phyloP scores from a whole-genome alignment of 805 yeast species.

The Vanderwaltozyma yarrowii region DNA sequence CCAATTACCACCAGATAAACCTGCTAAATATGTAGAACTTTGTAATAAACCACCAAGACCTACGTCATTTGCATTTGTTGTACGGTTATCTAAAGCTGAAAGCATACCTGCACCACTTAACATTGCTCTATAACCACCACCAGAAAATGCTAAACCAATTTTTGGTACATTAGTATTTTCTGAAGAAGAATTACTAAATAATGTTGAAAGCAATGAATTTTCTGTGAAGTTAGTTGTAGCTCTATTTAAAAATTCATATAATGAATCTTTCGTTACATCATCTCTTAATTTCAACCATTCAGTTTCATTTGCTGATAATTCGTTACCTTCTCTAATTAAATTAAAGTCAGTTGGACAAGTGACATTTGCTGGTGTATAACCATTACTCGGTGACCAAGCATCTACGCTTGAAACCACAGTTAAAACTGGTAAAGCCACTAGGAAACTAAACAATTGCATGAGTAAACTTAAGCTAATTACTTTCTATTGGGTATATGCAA shows the following conservation, averaged over 20 bases:
- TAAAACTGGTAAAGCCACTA: neutral
- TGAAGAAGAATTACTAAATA: slow-evolving; percentile 2
- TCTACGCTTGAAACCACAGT: neutral
- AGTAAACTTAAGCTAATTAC: too few species aligned
- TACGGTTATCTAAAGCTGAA: slow-evolving; percentile 69
- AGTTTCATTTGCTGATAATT: slow-evolving; percentile 36
- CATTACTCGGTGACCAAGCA: slow-evolving; percentile 44
- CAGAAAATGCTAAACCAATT: slow-evolving; percentile 57
- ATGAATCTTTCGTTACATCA: slow-evolving; percentile 35
- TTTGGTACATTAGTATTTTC: slow-evolving; percentile 23
- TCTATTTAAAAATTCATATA: slow-evolving; percentile 25
- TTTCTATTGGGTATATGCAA: too few species aligned
- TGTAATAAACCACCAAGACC: slow-evolving; percentile 72
- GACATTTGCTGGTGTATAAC: slow-evolving; percentile 50
- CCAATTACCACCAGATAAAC: slow-evolving; percentile 85
- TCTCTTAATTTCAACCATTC: slow-evolving; percentile 45
- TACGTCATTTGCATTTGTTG: slow-evolving; percentile 40
- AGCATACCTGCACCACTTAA: slow-evolving; percentile 75
- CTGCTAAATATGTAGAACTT: slow-evolving; percentile 59
- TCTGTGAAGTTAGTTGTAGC: slow-evolving; percentile 17
- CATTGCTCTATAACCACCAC: slow-evolving; percentile 92
- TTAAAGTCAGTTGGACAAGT: slow-evolving; percentile 38
- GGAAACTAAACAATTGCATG: slow-evolving; percentile 3
- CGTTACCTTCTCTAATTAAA: slow-evolving; percentile 40
- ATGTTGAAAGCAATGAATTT: slow-evolving; percentile 4